Evolutionary conservation across 129 eudicot genomes (phyloP), one percentile per base, ranked within the genome.

Genomic region (Gnaphalium uliginosum): DNA sequence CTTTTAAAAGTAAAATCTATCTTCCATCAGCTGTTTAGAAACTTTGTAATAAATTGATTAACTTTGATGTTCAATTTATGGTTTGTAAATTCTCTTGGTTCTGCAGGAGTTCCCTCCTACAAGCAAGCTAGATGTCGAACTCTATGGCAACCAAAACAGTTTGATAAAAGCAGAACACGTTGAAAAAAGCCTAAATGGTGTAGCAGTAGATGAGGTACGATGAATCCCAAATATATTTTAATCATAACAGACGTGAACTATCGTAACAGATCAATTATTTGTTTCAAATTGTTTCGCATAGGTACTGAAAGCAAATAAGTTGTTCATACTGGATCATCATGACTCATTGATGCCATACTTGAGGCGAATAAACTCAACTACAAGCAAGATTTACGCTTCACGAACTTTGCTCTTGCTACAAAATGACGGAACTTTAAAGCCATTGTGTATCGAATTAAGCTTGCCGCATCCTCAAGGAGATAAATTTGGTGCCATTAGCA

Each of bases 21-120:
- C 2, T 39, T 50, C 51, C 57, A 65, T 22, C 4, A 59, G 6
- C 23, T 18, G 25, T 35, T 67, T 13, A 0, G 19, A 2, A 6
- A 56, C 4, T n/a, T 6, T 22, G 26, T 7, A 6, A 56, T 56
- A 19, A 17, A 56, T 26, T 8, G 10, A 56, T 26, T 56, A n/a
- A 56, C 23, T 17, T 54, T 56, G 13, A 35, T 66, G 25, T 23
- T 9, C 23, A 37, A 3, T 15, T 14, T 6, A 8, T 19, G 37
- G 71, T 9, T 70, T n/a, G 5, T 19, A 39, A 29, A 18, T 60
- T 32, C 2, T 29, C 37, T 30, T 72, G 29, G 18, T 30, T 11
- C 53, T 78, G 71, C 81, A 91, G 97, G 88, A 81, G 76, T 91
- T 91, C 50, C 97, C 97, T 22, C 97, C 92, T 24, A 78, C 46